Base-by-base conservation (phyloP, 371 early-diverging fungal species). In the Fennellomyces sp. region DNA sequence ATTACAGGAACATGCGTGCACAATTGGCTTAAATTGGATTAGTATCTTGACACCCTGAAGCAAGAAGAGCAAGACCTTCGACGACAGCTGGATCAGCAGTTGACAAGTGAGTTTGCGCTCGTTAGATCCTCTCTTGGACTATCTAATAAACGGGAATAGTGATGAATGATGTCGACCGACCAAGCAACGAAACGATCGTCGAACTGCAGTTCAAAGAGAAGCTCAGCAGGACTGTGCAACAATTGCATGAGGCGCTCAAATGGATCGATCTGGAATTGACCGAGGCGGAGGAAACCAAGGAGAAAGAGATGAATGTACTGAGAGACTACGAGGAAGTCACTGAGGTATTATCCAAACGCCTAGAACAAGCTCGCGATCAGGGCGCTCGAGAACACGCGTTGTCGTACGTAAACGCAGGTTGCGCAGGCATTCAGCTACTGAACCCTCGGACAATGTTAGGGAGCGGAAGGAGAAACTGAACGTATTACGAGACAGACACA, bases 131-230 rank as follows among this genome's bases (percentile, higher is more conserved):
- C n/a, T n/a, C n/a, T n/a, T n/a, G n/a, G n/a, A n/a, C n/a, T n/a
- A n/a, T n/a, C n/a, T n/a, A n/a, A n/a, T n/a, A 17, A 42, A 13
- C 12, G 26, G 25, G 17, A 25, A 21, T 29, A 23, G 58, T 56
- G 3, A 12, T 63, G 10, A 48, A 68, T 3, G 19, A 36, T 1
- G 26, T 68, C 8, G 35, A 21, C 2, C 48, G 23, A 10, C n/a
- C 38, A 8, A 17, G 5, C 4, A 41, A 61, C 6, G 68, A 72
- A 38, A 28, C 28, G 5, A 50, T 72, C 1, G 10, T 54, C 5
- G 67, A 72, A 42, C 17, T 76, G 5, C 54, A 64, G 19, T 68
- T 66, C 54, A 72, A 64, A 62, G 73, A 76, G 10, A 39, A 60
- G 17, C 19, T 72, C 11, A 45, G 59, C n/a, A 49, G 10, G 26